These are phyloP conservation scores for Trichocladium antarcticum DNA, from an alignment of 495 filamentous ascomycete species.

Conservation along the genomic window DNA sequence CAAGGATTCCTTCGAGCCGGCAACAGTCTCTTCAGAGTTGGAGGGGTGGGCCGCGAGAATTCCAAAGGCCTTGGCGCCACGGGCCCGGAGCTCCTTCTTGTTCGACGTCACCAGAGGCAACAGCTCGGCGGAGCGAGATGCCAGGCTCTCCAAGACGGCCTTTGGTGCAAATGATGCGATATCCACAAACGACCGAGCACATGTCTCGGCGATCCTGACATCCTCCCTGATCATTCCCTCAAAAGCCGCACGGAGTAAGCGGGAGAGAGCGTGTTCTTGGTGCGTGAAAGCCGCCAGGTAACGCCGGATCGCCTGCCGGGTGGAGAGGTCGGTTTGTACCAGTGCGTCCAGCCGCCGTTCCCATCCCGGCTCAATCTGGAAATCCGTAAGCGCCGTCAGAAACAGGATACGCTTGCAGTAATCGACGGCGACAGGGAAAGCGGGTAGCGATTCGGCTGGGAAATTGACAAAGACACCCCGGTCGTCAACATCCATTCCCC, in stretches of 20 bases:
- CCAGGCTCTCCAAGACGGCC: constrained; percentile 39
- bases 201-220: constrained; percentile 40
- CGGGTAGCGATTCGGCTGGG: constrained; percentile 34
- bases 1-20: constrained; percentile 6
- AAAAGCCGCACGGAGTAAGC: constrained; percentile 45
- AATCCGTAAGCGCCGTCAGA: constrained; percentile 52
- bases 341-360: constrained; percentile 63
- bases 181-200: constrained; percentile 52
- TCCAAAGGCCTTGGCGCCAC: constrained; percentile 62
- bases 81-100: constrained; percentile 49
- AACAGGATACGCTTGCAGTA: constrained; percentile 68
- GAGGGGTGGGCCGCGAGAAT: constrained; percentile 58
- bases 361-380: constrained; percentile 72
- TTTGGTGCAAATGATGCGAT: constrained; percentile 52
- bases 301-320: constrained; percentile 44
- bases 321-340: constrained; percentile 51
- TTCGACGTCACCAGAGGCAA: constrained; percentile 54
- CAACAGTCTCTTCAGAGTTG: constrained; percentile 24
- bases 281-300: constrained; percentile 28
- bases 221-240: constrained; percentile 46
- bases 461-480: constrained; percentile 34
- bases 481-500: constrained; percentile 26
- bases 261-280: constrained; percentile 25
- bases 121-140: constrained; percentile 39
- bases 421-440: constrained; percentile 52